These are phyloP conservation scores for Begonia loranthoides DNA, from an alignment of 306 rosid genomes.

Conservation along the genomic window DNA sequence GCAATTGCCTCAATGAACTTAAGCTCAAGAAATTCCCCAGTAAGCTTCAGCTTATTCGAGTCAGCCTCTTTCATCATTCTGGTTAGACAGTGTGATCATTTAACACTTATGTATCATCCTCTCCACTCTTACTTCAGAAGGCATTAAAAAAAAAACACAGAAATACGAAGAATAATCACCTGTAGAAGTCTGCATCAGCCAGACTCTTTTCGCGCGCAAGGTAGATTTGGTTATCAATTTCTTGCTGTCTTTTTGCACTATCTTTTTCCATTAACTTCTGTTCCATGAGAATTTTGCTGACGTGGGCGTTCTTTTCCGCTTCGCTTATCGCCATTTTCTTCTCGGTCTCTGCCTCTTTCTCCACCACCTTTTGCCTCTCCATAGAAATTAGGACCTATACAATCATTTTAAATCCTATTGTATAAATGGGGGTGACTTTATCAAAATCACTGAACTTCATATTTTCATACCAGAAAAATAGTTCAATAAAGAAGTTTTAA, in stretches of 20 bases:
- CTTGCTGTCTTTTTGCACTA: conserved; percentile 52
- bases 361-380: conserved; percentile 66
- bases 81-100: conserved; percentile 9
- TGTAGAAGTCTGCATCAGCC: conserved; percentile 73
- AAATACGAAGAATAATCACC: conserved; percentile 25
- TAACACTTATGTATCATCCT: not conserved
- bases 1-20: conserved; percentile 75
- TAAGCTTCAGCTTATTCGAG: conserved; percentile 84
- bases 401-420: conserved; percentile 9
- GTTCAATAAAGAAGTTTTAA: too few species aligned
- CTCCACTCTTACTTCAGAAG: not conserved
- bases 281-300: conserved; percentile 85
- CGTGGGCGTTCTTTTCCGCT: conserved; percentile 89
- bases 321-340: conserved; percentile 95
- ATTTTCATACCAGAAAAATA: too few species aligned
- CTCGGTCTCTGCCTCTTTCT: conserved; percentile 74
- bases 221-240: conserved; percentile 75
- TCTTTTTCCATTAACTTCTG: conserved; percentile 69
- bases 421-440: too few species aligned
- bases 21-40: conserved; percentile 85
- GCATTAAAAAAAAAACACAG: conserved; percentile 3
- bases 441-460: too few species aligned
- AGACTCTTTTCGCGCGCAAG: conserved; percentile 63
- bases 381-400: conserved; percentile 71
- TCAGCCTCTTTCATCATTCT: conserved; percentile 77